These are phyloP conservation scores for Ophiosphaerella narmari DNA, from an alignment of 2,329 filamentous ascomycete species.

Conservation along the genomic window DNA sequence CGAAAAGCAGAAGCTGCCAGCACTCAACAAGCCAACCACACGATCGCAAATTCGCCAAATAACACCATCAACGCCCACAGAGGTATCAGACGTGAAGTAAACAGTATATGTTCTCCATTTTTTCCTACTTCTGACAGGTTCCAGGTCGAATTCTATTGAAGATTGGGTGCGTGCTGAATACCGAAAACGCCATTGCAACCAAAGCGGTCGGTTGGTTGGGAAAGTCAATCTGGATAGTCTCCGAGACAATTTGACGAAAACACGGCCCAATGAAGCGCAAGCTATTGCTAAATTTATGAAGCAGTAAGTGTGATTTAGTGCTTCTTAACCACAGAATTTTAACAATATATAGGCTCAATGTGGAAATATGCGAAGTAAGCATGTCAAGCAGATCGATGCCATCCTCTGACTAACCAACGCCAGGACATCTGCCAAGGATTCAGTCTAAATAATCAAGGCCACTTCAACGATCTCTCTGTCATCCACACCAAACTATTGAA, in stretches of 20 bases:
- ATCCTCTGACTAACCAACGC: background rate
- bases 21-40: too few relatives aligned
- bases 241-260: background rate
- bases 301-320: background rate
- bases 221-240: background rate
- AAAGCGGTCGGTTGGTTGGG: background rate
- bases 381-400: background rate
- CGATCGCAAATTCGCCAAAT: too few relatives aligned
- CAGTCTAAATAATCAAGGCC: background rate
- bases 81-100: too few relatives aligned
- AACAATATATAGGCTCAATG: background rate
- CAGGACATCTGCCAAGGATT: background rate
- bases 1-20: too few relatives aligned
- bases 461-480: background rate
- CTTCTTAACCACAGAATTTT: background rate
- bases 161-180: background rate
- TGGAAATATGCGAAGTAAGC: background rate
- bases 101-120: too few relatives aligned
- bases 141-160: background rate
- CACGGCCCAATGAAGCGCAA: background rate
- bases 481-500: background rate
- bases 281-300: background rate
- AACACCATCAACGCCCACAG: too few relatives aligned
- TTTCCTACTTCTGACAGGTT: background rate
- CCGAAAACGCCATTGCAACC: background rate